Evolutionary conservation across 2,329 filamentous ascomycete genomes (phyloP).

Genomic region (Ceratocystis colombiana): DNA sequence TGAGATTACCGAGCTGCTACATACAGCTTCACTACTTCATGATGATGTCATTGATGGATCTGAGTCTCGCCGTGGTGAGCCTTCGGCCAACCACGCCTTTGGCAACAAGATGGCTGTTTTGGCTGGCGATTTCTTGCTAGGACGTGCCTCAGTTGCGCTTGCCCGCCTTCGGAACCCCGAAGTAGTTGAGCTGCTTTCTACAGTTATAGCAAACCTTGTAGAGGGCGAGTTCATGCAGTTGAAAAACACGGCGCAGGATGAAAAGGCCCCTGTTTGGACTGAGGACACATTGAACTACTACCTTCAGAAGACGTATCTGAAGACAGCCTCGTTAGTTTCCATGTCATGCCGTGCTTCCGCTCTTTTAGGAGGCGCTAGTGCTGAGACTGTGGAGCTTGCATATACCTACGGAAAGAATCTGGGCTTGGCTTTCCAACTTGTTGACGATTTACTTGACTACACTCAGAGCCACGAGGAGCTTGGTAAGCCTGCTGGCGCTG

Average conservation of each 20-base stretch:
- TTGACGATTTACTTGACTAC: slow-evolving; percentile 97
- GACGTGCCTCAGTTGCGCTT: slow-evolving; percentile 83
- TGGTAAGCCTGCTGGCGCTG: slow-evolving; percentile 89
- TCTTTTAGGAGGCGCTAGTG: slow-evolving; percentile 66
- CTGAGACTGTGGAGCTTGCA: slow-evolving; percentile 75
- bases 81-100: slow-evolving; percentile 87
- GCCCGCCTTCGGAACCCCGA: slow-evolving; percentile 85
- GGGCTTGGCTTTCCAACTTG: slow-evolving; percentile 89
- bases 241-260: slow-evolving; percentile 87
- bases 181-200: slow-evolving; percentile 87
- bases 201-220: slow-evolving; percentile 92
- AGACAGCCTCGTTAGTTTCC: slow-evolving; percentile 89
- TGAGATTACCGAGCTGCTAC: slow-evolving; percentile 94
- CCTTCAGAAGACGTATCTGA: slow-evolving; percentile 95
- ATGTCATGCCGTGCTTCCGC: slow-evolving; percentile 91
- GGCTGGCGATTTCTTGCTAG: slow-evolving; percentile 91
- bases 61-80: slow-evolving; percentile 67
- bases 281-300: slow-evolving; percentile 89
- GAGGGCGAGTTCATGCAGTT: slow-evolving; percentile 99
- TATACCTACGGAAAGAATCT: slow-evolving; percentile 90
- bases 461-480: slow-evolving; percentile 74
- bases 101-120: slow-evolving; percentile 99
- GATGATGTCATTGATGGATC: slow-evolving; percentile 98
- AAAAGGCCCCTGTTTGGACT: slow-evolving; percentile 72
- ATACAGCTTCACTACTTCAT: slow-evolving; percentile 90